Percentiles rank a stretch among this genome's conserved stretches.
Conservation (phyloP, 1,139 yeast species). For the Yamadazyma diddensiae region DNA sequence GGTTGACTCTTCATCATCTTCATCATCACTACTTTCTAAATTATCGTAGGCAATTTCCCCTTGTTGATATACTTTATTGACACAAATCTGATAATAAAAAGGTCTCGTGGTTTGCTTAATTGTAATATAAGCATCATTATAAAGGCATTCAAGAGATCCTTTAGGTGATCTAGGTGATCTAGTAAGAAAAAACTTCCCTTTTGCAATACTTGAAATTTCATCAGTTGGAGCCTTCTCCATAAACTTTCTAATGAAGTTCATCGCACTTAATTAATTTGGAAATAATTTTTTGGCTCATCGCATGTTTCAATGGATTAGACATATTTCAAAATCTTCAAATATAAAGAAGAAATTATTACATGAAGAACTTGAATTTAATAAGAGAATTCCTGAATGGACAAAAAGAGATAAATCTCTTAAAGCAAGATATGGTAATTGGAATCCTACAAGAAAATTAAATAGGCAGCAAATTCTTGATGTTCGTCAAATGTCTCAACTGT, state of each 20-base stretch:
- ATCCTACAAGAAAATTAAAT: conserved; percentile 65
- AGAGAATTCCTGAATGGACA: conserved; percentile 50
- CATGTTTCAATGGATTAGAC: too few species aligned
- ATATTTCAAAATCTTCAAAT: too few species aligned
- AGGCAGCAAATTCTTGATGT: conserved; percentile 70
- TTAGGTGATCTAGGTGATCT: conserved; percentile 80
- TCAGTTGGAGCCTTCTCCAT: conserved; percentile 61
- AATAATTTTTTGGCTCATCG: neutral
- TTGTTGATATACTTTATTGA: conserved; percentile 67
- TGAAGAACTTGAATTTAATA: conserved; percentile 7
- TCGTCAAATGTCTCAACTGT: conserved; percentile 48
- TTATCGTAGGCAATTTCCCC: conserved; percentile 51
- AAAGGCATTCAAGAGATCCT: conserved; percentile 82
- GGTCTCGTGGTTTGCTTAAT: conserved; percentile 68
- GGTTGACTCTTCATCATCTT: conserved; percentile 45
- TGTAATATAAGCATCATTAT: conserved; percentile 73
- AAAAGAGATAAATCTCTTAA: conserved; percentile 60
- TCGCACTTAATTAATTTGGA: conserved; percentile 19
- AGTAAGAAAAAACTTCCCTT: conserved; percentile 74
- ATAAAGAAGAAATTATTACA: conserved; percentile 6
- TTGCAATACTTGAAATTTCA: conserved; percentile 69
- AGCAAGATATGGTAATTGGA: conserved; percentile 66
- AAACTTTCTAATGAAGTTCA: conserved; percentile 79
- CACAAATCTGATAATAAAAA: conserved; percentile 66
- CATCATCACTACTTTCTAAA: conserved; percentile 43